Evolutionary conservation across 768 basidiomycete genomes (phyloP), one percentile per base, ranked within the genome.

Genomic region (Gautieria morchelliformis): DNA sequence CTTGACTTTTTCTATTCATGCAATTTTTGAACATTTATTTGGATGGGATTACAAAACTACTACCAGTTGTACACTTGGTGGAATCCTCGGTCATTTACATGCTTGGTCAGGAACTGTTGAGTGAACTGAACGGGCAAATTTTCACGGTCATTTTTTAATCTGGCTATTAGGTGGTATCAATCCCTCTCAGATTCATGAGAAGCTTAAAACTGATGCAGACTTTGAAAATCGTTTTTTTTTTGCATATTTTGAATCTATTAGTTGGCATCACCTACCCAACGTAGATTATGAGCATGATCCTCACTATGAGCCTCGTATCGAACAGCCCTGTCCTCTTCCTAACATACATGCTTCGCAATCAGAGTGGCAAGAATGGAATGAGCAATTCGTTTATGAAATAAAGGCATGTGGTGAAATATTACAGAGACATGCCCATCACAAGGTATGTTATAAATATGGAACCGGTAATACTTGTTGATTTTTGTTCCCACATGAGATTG

Each of bases 21-120:
- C 67, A 0, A 74, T 77, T 58, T 65, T 75, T 17, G 14, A 46
- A 0, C 39, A 60, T n/a, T 8, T 75, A 0, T 55, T 76, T 1
- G 59, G 63, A 0, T 70, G 33, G 58, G 59, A 69, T 22, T 19
- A 53, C 0, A 47, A 61, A 8, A 2, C n/a, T n/a, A n/a, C 9
- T 39, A 37, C 2, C 1, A 19, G n/a, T 30, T 30, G n/a, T n/a
- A 3, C 49, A 5, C 53, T 66, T 33, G 64, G 62, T 2, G 71
- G 76, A 0, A 46, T 74, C 0, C 56, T 77, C 0, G 75, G 77
- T 0, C 5, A 47, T 3, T 64, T 70, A 0, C 67, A 62, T 11
- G 71, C 64, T 0, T 73, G 72, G 56, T 77, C 75, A 59, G 75
- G 76, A 1, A 70, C 69, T 56, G 69, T 73, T 0, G 73, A 76